Conservation (phyloP, 225 moss, liverwort and hornwort species). For the Climacium dendroides region DNA sequence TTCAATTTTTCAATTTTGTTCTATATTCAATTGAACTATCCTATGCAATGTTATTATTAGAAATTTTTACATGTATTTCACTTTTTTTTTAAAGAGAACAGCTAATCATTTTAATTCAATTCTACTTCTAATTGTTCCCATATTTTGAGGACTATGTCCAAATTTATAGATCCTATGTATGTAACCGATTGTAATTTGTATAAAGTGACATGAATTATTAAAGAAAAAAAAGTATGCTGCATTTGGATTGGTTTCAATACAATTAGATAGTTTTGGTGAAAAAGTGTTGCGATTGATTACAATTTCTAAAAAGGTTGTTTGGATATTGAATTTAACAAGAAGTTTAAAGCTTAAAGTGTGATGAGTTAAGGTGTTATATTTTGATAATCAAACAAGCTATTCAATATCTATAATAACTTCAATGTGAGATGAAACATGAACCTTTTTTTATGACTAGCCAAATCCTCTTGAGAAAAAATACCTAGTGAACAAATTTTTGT, state of each 20-base stretch:
- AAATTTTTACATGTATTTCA: not conserved
- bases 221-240: not conserved
- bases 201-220: not conserved
- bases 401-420: too few relatives aligned
- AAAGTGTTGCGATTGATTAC: not conserved
- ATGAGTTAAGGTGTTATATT: too few relatives aligned
- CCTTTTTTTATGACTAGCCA: too few relatives aligned
- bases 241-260: not conserved
- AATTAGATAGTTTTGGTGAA: not conserved
- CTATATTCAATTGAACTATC: not conserved
- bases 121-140: not conserved
- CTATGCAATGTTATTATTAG: not conserved
- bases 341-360: too few relatives aligned
- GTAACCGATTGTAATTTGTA: not conserved
- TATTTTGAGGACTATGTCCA: not conserved
- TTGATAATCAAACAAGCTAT: too few relatives aligned
- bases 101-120: not conserved
- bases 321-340: too few relatives aligned
- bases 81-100: not conserved
- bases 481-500: too few relatives aligned
- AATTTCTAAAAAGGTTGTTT: not conserved
- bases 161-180: not conserved
- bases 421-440: too few relatives aligned
- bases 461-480: too few relatives aligned
- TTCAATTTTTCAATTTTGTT: not conserved